phyloP scores from a whole-genome alignment of 192 early-diverging fungal genomes.

The Coemansia brasiliensis region DNA sequence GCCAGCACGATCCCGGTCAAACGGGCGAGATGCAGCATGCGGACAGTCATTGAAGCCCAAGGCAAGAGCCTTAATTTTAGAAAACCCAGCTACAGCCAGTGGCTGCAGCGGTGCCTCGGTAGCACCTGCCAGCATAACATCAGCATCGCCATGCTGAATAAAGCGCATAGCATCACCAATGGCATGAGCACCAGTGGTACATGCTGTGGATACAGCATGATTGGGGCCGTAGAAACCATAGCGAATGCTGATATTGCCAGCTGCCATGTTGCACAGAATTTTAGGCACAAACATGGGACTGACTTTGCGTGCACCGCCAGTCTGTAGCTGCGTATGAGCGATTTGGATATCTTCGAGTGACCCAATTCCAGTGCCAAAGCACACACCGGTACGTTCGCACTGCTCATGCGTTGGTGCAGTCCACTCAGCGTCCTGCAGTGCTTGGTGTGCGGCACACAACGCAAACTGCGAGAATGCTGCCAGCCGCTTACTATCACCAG shows the following conservation, averaged over 20 bases:
- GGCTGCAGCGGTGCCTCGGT: slow-evolving; percentile 84
- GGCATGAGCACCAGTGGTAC: slow-evolving; percentile 93
- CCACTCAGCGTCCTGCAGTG: slow-evolving; percentile 83
- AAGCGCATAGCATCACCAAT: slow-evolving; percentile 94
- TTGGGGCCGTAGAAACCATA: slow-evolving; percentile 87
- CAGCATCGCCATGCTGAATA: slow-evolving; percentile 88
- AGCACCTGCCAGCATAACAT: slow-evolving; percentile 94
- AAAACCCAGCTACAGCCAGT: slow-evolving; percentile 86
- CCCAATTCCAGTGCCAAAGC: slow-evolving; percentile 93
- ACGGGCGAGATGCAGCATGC: slow-evolving; percentile 81
- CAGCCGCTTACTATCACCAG: slow-evolving; percentile 75
- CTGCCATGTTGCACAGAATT: slow-evolving; percentile 93
- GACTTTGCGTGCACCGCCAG: slow-evolving; percentile 68
- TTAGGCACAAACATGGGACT: slow-evolving; percentile 89
- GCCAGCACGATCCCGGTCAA: slow-evolving; percentile 82
- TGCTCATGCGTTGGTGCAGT: slow-evolving; percentile 56
- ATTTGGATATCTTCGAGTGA: slow-evolving; percentile 79
- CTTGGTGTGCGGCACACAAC: slow-evolving; percentile 77
- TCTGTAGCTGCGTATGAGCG: slow-evolving; percentile 54
- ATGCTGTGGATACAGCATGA: slow-evolving; percentile 90
- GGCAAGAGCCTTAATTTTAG: slow-evolving; percentile 76
- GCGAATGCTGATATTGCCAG: slow-evolving; percentile 88
- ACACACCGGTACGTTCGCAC: slow-evolving; percentile 77
- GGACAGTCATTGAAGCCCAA: slow-evolving; percentile 81
- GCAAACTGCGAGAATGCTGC: slow-evolving; percentile 88